Conservation (phyloP, 345 rosid species). For the Theobroma cacao region DNA sequence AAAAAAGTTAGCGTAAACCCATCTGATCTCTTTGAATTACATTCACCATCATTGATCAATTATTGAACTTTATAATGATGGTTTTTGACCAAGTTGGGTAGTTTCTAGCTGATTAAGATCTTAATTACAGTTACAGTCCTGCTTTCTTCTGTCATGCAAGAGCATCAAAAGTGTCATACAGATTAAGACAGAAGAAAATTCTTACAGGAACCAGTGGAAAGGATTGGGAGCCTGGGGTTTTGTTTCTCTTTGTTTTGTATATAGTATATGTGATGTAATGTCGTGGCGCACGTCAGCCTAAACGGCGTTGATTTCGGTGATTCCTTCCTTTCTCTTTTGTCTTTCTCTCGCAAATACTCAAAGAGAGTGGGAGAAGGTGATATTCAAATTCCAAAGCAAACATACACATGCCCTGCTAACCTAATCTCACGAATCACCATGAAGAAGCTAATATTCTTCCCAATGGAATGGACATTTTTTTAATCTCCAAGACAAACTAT, state of each 20-base stretch:
- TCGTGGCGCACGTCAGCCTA: constrained; percentile 51
- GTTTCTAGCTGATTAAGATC: background rate
- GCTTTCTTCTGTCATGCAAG: background rate
- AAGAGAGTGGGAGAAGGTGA: constrained; percentile 32
- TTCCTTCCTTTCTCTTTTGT: constrained; percentile 53
- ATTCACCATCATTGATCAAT: constrained; percentile 10
- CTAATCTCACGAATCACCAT: constrained; percentile 53
- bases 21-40: background rate
- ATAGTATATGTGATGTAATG: constrained; percentile 20
- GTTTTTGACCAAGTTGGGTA: background rate
- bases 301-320: constrained; percentile 78
- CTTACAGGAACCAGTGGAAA: background rate
- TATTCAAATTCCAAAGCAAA: constrained; percentile 43
- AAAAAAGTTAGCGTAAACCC: background rate
- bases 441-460: constrained; percentile 59
- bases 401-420: constrained; percentile 38
- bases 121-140: background rate
- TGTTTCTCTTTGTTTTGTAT: background rate
- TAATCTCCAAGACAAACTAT: constrained; percentile 12
- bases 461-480: constrained; percentile 5
- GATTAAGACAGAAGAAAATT: constrained; percentile 12
- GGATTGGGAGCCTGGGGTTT: background rate
- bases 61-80: background rate
- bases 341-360: constrained; percentile 20
- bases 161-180: background rate